These are phyloP conservation scores for Penicillium sp. DNA, from an alignment of 2,329 filamentous ascomycete species.

Conservation along the genomic window DNA sequence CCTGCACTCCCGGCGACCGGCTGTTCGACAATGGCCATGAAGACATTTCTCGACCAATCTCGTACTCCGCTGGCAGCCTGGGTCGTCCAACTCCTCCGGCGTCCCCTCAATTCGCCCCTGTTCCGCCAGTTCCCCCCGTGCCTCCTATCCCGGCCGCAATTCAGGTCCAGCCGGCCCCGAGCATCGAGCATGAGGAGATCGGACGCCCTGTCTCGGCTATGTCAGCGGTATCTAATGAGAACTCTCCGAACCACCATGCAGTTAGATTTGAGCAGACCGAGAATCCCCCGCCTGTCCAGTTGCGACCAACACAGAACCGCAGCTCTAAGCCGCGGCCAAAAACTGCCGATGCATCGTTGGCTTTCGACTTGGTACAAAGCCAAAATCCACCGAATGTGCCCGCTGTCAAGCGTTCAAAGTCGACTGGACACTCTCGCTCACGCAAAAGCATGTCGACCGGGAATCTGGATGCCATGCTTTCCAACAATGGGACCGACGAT, in stretches of 20 bases:
- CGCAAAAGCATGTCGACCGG: conserved; percentile 32
- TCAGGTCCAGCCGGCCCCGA: conserved; percentile 11
- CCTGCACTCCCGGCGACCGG: conserved; percentile 47
- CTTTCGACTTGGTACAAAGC: conserved; percentile 25
- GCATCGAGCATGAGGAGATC: conserved; percentile 50
- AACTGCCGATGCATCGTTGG: conserved; percentile 43
- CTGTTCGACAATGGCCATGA: conserved; percentile 28
- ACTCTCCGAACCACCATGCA: conserved; percentile 70
- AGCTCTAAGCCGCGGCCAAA: conserved; percentile 39
- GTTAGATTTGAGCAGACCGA: conserved; percentile 65
- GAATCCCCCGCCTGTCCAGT: conserved; percentile 34
- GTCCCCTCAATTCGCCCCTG: conserved; percentile 28
- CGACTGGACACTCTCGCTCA: conserved; percentile 35
- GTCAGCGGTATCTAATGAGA: conserved; percentile 81
- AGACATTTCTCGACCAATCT: conserved; percentile 31
- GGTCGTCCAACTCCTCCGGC: conserved; percentile 33
- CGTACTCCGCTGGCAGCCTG: conserved; percentile 33
- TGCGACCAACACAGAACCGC: conserved; percentile 36
- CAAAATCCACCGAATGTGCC: conserved; percentile 17
- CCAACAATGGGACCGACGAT: conserved; percentile 19
- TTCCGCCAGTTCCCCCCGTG: conserved; percentile 14
- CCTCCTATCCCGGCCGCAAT: conserved; percentile 17
- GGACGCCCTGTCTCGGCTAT: conserved; percentile 79
- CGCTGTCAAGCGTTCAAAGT: conserved; percentile 40
- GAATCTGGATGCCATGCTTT: conserved; percentile 26